phyloP scores from a whole-genome alignment of 805 yeast genomes.

The Metschnikowia lunata region DNA sequence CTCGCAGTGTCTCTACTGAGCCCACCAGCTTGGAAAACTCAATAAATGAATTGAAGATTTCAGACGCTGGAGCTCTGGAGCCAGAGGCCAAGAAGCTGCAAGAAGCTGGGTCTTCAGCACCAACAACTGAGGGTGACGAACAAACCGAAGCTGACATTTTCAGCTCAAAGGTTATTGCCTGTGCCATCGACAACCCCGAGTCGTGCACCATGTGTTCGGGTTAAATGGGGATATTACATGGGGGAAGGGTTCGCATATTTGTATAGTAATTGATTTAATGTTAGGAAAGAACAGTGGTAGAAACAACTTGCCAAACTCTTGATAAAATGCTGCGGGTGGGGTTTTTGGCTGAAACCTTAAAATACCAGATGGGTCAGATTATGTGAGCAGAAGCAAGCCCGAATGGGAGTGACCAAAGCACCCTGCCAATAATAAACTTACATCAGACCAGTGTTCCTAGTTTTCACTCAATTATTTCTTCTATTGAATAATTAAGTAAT shows the following conservation, averaged over 20 bases:
- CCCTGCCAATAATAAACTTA: too few relatives aligned
- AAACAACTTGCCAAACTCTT: too few relatives aligned
- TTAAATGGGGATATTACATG: constrained; percentile 29
- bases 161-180: constrained; percentile 90
- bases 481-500: too few relatives aligned
- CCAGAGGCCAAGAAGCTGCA: constrained; percentile 3
- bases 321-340: too few relatives aligned
- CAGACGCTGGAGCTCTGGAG: constrained; percentile 18
- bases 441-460: too few relatives aligned
- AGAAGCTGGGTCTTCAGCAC: background rate
- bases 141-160: constrained; percentile 68
- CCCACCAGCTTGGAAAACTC: constrained; percentile 44
- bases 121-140: constrained; percentile 12
- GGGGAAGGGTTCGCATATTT: background rate
- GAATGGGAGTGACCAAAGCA: too few relatives aligned
- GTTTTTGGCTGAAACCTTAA: too few relatives aligned
- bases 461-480: too few relatives aligned
- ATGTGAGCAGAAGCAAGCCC: too few relatives aligned
- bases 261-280: constrained; percentile 8
- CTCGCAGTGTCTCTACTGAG: constrained; percentile 31
- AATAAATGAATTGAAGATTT: constrained; percentile 41
- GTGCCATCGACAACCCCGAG: constrained; percentile 96
- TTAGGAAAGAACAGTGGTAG: background rate
- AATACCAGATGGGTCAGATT: too few relatives aligned
- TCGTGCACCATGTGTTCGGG: constrained; percentile 99